phyloP scores from a whole-genome alignment of 345 rosid genomes.

The thale cress (Arabidopsis thaliana) region DNA sequence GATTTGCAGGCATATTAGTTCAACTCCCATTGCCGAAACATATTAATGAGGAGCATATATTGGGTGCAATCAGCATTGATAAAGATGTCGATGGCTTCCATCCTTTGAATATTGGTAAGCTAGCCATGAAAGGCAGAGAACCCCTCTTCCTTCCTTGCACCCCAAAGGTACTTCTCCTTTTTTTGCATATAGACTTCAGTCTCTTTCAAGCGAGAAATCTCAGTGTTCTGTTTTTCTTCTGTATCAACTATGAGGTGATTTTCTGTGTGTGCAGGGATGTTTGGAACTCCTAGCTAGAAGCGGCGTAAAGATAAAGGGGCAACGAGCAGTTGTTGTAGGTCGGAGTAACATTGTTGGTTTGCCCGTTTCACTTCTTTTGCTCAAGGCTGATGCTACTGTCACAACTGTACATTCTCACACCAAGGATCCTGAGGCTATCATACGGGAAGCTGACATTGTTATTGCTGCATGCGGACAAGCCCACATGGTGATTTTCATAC shows the following conservation, averaged over 20 bases:
- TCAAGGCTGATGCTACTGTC: constrained; percentile 95
- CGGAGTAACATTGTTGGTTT: constrained; percentile 94
- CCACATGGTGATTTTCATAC: constrained; percentile 61
- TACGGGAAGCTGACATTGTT: constrained; percentile 86
- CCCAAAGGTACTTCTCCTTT: constrained; percentile 67
- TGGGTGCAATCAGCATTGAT: constrained; percentile 72
- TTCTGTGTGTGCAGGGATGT: constrained; percentile 66
- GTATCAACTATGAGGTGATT: not conserved
- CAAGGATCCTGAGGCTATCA: constrained; percentile 63
- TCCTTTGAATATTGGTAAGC: constrained; percentile 92
- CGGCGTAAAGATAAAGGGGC: constrained; percentile 71
- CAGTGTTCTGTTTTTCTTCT: not conserved
- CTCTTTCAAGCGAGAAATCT: not conserved
- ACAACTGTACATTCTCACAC: constrained; percentile 77
- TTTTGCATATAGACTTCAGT: constrained; percentile 3
- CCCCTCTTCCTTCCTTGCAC: constrained; percentile 95
- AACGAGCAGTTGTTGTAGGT: constrained; percentile 85
- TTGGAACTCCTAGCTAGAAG: constrained; percentile 82
- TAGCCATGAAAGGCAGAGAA: constrained; percentile 97
- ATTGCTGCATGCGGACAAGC: constrained; percentile 97
- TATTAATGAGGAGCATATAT: constrained; percentile 82
- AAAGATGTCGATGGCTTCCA: constrained; percentile 98
- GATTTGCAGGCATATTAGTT: constrained; percentile 76
- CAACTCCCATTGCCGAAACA: constrained; percentile 92
- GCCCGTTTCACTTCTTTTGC: constrained; percentile 84